Evolutionary conservation across 148 eudicot species (phyloP), one percentile per base, ranked within the genome.

Genomic region (Talinum fruticosum): DNA sequence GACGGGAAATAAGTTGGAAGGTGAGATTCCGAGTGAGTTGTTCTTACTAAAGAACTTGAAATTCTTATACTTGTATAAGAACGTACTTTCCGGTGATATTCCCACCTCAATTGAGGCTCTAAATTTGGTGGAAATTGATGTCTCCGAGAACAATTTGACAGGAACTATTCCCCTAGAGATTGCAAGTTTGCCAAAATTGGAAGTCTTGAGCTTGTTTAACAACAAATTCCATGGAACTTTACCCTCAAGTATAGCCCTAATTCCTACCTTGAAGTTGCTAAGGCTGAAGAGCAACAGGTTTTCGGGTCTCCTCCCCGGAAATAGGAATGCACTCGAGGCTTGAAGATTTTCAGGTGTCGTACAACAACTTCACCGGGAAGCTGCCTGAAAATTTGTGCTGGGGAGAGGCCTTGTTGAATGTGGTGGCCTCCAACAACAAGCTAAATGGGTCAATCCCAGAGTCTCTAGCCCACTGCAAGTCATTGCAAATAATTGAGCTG

Each of bases 1-100:
- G 67, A 34, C 3, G 34, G 10, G 15, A 10, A 57, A 94, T 73
- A 10, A 67, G 8, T 73, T 94, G 23, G 66, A 33, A 24, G 97
- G 93, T 37, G 79, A 44, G 33, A 89, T 94, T 18, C 98, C 98
- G 16, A 26, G 66, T 15, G 91, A 84, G 38, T 54, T 94, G 69
- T 66, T 66, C 77, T 82, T 23, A 14, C 49, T 89, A 71, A 80
- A 57, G 71, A 87, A 78, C 1, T 62, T 87, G 79, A 78, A 59
- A 78, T 34, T 28, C 1, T 33, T 94, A 1, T 86, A 85, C 24
- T 79, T 94, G 81, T 83, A 71, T 19, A 53, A 73, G 0, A 94
- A 94, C 24, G 30, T 4, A 12, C 69, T 94, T 8, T 85, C 90
- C 0, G 98, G 98, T 1, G 70, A 54, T 26, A 76, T 0, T 32